Base-by-base conservation (phyloP, 306 rosid genomes). In the Morella rubra region DNA sequence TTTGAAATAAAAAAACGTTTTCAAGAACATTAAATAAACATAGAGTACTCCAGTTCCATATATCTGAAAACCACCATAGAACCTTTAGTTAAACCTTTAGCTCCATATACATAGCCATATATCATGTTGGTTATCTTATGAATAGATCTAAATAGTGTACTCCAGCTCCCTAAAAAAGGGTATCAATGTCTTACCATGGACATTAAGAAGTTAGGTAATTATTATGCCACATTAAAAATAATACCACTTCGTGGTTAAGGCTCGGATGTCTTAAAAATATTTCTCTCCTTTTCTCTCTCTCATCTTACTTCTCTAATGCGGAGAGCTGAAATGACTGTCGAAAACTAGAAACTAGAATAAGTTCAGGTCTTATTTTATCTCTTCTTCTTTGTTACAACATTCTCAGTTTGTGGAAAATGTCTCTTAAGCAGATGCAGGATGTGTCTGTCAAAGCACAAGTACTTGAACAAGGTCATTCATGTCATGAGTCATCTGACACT, bases 391-490 rank as follows among this genome's bases (percentile, higher is more conserved):
- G 64, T 49, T 44, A 9, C 55, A 19, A 8, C 16, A 52, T 66
- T 56, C 49, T 54, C 4, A n/a, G 1, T 52, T 73, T 5, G 3
- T 64, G 8, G 37, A 27, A 51, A 42, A 65, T 41, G 10, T n/a
- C 59, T 64, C 40, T 41, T 45, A 40, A 60, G 42, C 60, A 80
- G 71, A 74, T 56, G n/a, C 9, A 5, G 18, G 50, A 54, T 56
- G 24, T 16, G 18, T 1, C 72, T 62, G 77, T 76, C 40, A 64
- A 81, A 77, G 53, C 49, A 56, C 72, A 74, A 32, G 53, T 45
- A 24, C 12, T 24, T 42, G 77, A 72, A 60, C 81, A 81, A 73
- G 86, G 84, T n/a, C 52, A 79, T 1, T 73, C 89, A 32, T 32
- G 27, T 65, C 61, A 68, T 22, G 82, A 71, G 71, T 74, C 84